These are phyloP conservation scores for Yamadazyma philogaea DNA, from an alignment of 805 yeast species.

Conservation along the genomic window DNA sequence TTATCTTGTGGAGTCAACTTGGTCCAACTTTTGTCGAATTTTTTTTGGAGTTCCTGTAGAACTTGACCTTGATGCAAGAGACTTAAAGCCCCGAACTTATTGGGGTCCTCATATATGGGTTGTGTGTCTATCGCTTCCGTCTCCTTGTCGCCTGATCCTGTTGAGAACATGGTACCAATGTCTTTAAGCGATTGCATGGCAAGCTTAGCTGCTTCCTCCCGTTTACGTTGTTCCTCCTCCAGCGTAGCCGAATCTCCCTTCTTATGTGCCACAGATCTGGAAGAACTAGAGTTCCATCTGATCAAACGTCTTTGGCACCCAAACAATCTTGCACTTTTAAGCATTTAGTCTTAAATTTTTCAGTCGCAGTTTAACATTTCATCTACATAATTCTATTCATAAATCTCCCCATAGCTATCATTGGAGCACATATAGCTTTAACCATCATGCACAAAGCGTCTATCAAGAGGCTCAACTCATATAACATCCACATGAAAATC, in stretches of 20 bases:
- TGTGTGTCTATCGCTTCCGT: constrained; percentile 47
- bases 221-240: constrained; percentile 16
- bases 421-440: constrained; percentile 44
- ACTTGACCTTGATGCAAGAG: constrained; percentile 58
- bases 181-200: constrained; percentile 41
- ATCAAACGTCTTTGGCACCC: not conserved
- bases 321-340: not conserved
- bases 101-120: constrained; percentile 41
- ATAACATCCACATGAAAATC: constrained; percentile 40
- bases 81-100: constrained; percentile 28
- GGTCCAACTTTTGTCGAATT: constrained; percentile 55
- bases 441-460: constrained; percentile 46
- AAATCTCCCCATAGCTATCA: constrained; percentile 43
- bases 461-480: constrained; percentile 38
- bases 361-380: constrained; percentile 2
- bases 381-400: constrained; percentile 39
- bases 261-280: not conserved
- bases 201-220: constrained; percentile 35
- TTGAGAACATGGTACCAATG: constrained; percentile 35
- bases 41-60: constrained; percentile 48
- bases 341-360: constrained; percentile 1
- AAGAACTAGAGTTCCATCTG: constrained; percentile 2
- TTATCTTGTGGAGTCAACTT: constrained; percentile 48
- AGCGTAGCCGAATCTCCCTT: constrained; percentile 4
- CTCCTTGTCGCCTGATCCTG: constrained; percentile 34